Base-by-base conservation (phyloP, 202 grass and related monocot genomes). In the Schoenoplectus tabernaemontani region DNA sequence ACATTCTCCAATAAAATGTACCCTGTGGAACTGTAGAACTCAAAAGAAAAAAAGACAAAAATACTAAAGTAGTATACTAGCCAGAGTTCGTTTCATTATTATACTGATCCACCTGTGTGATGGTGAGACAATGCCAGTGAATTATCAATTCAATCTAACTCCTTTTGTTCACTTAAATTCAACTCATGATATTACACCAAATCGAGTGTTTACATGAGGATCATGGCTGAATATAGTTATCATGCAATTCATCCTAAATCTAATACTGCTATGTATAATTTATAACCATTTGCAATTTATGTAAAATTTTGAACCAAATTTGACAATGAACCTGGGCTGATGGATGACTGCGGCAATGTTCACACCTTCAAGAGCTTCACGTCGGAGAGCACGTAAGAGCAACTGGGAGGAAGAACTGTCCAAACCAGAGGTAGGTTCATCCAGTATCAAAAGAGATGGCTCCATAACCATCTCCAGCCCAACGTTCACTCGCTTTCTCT, bases 391-490 rank as follows among this genome's bases (percentile, higher is more conserved):
- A 85, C 83, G 86, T 59, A 98, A 88, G 17, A 98, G 86, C 7
- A 98, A 80, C 20, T 90, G 89, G 3, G 95, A 98, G 0, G 95
- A 97, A 37, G 95, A 91, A 80, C 95, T 97, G 60, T 97, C 95
- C n/a, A 97, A 59, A 42, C 95, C 95, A 20, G 95, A 97, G 22
- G 95, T 98, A 76, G 95, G 95, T 82, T 98, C 95, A 79, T 98
- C 95, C 17, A 98, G 85, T 72, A 98, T 94, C 53, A 98, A 60
- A 38, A 98, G 89, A 42, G 95, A 98, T 48, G 95, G 95, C 4
- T 98, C 95, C 83, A 94, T 98, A 10, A 98, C 95, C 95, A 98
- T 98, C 32, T 98, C 95, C 30, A 98, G 82, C 3, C 95, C 95
- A 24, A 98, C 91, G 81, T 98, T 98, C 47, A 98, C 95, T 54